Base-by-base conservation (phyloP, 805 yeast species). In the Candida boleticola region DNA sequence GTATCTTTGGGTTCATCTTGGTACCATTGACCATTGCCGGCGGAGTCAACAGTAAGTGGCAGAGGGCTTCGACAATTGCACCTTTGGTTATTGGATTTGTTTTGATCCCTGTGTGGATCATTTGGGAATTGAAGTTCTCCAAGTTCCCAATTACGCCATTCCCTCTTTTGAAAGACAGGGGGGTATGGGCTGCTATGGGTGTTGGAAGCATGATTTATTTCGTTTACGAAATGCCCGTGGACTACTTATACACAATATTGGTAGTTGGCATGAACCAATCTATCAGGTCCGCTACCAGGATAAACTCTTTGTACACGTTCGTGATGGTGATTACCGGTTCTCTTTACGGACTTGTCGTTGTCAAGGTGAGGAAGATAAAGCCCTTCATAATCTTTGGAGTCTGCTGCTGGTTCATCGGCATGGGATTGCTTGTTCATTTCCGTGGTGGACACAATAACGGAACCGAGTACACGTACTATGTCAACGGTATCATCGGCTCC, bases 11-110 rank as follows among this genome's bases (percentile, higher is more conserved):
- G 32, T 75, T 83, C 50, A 68, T 86, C 35, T 67, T 86, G 45
- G 81, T 79, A 18, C 93, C 95, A 18, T 71, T 86, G 49, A 85
- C 93, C 10, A 61, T 86, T 23, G 90, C 89, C 9, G 90, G 90
- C 10, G 89, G 89, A 47, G 56, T 63, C 27, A 36, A 54, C 1
- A 49, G 64, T 2, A 67, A 71, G 39, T 86, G 95, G 95, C 54
- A 64, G 40, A 65, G 69, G 44, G 87, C 79, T 14, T 67, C 77
- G 35, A 71, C 82, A 49, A 79, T 86, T 50, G 92, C 74, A 5
- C 89, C 90, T 2, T 62, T 85, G 39, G 85, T 82, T 17, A 55
- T 86, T 42, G 93, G 95, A 2, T 70, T 79, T 49, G 74, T 71
- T 17, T 59, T 81, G 23, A 56, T 84, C 40, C 87, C 89, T 5